Conservation (phyloP, 495 filamentous ascomycete genomes). For the Neurospora sp. region DNA sequence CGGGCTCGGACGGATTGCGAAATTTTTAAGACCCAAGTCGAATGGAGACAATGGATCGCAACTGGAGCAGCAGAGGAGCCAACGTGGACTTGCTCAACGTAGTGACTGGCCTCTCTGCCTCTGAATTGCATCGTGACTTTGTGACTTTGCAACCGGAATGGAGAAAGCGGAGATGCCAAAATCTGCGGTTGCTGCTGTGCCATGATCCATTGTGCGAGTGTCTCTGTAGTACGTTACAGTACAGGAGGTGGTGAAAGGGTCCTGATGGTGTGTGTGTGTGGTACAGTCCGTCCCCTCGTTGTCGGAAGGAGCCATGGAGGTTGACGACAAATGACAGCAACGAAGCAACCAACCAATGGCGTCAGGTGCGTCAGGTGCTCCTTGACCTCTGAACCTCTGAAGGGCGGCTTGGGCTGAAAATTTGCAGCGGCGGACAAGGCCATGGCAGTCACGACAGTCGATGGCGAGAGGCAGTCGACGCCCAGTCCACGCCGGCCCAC, state of each 20-base stretch:
- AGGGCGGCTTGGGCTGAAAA: not conserved
- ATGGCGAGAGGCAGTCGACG: not conserved
- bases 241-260: not conserved
- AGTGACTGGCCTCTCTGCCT: not conserved
- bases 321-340: not conserved
- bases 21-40: not conserved
- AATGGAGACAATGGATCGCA: not conserved
- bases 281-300: not conserved
- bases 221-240: not conserved
- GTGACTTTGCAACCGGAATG: not conserved
- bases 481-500: not conserved
- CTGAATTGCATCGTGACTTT: not conserved
- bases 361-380: not conserved
- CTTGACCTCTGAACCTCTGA: not conserved
- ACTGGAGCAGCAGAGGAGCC: not conserved
- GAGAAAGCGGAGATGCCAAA: slow-evolving; percentile 1
- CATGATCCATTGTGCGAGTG: not conserved
- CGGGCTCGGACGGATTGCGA: not conserved
- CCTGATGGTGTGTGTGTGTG: not conserved
- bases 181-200: not conserved
- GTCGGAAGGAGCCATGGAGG: not conserved
- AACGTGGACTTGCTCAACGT: not conserved
- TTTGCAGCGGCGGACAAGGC: not conserved
- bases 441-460: not conserved
- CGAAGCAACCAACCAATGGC: not conserved